Evolutionary conservation across 805 yeast genomes (phyloP), one percentile per base, ranked within the genome.

Genomic region (Hanseniaspora singularis): DNA sequence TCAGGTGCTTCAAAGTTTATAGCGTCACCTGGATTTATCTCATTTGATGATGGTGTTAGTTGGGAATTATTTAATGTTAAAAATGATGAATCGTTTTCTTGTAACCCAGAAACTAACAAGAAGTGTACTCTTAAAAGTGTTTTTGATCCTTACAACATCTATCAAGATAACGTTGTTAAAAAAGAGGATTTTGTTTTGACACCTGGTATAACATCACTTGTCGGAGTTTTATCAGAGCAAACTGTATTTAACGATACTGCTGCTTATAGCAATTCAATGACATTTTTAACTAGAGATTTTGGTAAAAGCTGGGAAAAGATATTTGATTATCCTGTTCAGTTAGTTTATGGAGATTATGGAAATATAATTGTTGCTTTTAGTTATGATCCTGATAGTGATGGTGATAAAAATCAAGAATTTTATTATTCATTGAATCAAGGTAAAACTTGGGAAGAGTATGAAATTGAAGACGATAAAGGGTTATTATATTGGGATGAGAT

Each of bases 301-400:
- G 95, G 95, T 23, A 56, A 68, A n/a, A 65, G 80, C 0, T 85
- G 95, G 95, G 61, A 63, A 23, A 58, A 65, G 47, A 72, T 77
- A 1, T 54, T 76, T 12, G 73, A 74, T 22, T 71, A 68, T 36
- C 73, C 83, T 2, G 67, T 74, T 32, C 51, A 68, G 3, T 75
- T 73, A 51, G 69, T 77, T 1, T 77, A 76, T 63, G 94, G 89
- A 39, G 94, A 85, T 60, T 74, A 73, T 50, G 95, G 95, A 28
- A 81, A 84, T 55, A 60, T 85, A 10, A 71, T 83, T 15, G 60
- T 81, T 2, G 81, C 84, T 1, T 60, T 74, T n/a, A 79, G 81
- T 31, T 62, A 54, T 28, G 55, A 58, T 15, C 57, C 68, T 4
- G 58, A 55, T 4, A 55, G 58, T 0, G 67, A 67, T 44, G 60